A percentile compares a stretch with the other conserved stretches of the same genome.
These are phyloP conservation scores for Pseudocercospora eumusae DNA, from an alignment of 2,329 filamentous ascomycete species.

Conservation along the genomic window DNA sequence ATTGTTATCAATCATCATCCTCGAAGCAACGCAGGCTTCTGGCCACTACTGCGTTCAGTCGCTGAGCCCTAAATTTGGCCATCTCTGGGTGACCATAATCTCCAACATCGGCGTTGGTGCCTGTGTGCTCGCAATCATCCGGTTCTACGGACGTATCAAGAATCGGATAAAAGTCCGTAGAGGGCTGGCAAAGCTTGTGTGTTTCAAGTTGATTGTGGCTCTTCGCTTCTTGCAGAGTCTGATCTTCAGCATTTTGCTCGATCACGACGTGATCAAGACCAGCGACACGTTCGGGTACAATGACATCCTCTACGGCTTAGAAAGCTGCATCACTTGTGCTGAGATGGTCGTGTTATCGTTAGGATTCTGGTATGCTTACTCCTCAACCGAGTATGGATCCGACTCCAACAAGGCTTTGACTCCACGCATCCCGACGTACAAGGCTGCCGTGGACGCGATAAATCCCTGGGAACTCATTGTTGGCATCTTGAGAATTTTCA, in stretches of 20 bases:
- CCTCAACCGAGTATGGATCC: conserved; percentile 29
- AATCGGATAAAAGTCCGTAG: conserved; percentile 26
- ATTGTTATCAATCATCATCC: conserved; percentile 28
- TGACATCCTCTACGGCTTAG: conserved; percentile 35
- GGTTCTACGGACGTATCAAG: conserved; percentile 33
- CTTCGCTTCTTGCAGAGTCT: conserved; percentile 33
- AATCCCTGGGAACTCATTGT: conserved; percentile 12
- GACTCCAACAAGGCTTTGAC: conserved; percentile 19
- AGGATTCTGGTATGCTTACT: conserved; percentile 36
- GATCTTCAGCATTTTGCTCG: conserved; percentile 33
- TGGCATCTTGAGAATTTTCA: conserved; percentile 8
- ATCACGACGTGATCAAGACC: conserved; percentile 30
- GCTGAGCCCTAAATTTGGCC: conserved; percentile 26
- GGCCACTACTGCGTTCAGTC: conserved; percentile 33
- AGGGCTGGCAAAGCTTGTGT: conserved; percentile 32
- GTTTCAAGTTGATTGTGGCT: conserved; percentile 38
- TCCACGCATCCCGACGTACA: conserved; percentile 23
- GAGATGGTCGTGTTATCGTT: conserved; percentile 33
- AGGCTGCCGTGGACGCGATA: conserved; percentile 15
- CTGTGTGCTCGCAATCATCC: conserved; percentile 32
- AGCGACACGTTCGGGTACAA: conserved; percentile 28
- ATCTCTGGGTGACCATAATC: conserved; percentile 31
- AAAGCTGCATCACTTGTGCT: conserved; percentile 29
- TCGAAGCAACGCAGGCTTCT: conserved; percentile 30
- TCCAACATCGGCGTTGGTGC: conserved; percentile 27